These are phyloP conservation scores for Boletus edulis DNA, from an alignment of 768 basidiomycete genomes.

Conservation along the genomic window DNA sequence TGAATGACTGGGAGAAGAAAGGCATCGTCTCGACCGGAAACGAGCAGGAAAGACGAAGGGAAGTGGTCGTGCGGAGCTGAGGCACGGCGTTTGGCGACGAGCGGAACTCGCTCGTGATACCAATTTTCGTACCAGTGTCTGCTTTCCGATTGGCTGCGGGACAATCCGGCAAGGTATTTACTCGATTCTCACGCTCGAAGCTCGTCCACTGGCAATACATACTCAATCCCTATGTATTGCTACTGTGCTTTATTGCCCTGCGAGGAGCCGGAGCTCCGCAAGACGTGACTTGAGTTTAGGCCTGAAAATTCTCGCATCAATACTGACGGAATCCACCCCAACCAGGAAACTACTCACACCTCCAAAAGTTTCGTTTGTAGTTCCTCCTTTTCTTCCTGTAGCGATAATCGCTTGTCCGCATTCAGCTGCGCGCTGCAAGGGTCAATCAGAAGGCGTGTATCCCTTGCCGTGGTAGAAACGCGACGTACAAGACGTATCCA, in stretches of 20 bases:
- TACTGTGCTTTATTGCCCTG: slow-evolving; percentile 1
- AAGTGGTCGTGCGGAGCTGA: slow-evolving; percentile 20
- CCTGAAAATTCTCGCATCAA: slow-evolving; percentile 33
- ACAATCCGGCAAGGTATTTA: slow-evolving; percentile 13
- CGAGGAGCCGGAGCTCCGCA: slow-evolving; percentile 55
- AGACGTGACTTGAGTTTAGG: slow-evolving; percentile 81
- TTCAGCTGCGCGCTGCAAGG: slow-evolving; percentile 75
- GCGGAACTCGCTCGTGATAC: background rate
- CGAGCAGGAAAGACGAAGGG: slow-evolving; percentile 18
- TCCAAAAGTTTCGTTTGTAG: slow-evolving; percentile 84
- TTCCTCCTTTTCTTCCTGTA: slow-evolving; percentile 93
- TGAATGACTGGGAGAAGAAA: slow-evolving; percentile 82
- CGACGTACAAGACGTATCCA: slow-evolving; percentile 87
- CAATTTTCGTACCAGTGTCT: slow-evolving; percentile 16
- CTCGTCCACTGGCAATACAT: too few relatives aligned
- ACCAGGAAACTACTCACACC: slow-evolving; percentile 54
- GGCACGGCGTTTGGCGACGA: slow-evolving; percentile 15
- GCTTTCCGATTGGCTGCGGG: slow-evolving; percentile 31
- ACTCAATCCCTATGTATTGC: background rate
- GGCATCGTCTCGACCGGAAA: slow-evolving; percentile 54
- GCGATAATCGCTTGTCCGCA: slow-evolving; percentile 81
- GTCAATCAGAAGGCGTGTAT: background rate
- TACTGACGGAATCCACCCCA: background rate
- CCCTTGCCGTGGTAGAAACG: background rate
- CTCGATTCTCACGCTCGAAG: slow-evolving; percentile 1